Conservation (phyloP, 345 rosid genomes). For the Populus simonii region DNA sequence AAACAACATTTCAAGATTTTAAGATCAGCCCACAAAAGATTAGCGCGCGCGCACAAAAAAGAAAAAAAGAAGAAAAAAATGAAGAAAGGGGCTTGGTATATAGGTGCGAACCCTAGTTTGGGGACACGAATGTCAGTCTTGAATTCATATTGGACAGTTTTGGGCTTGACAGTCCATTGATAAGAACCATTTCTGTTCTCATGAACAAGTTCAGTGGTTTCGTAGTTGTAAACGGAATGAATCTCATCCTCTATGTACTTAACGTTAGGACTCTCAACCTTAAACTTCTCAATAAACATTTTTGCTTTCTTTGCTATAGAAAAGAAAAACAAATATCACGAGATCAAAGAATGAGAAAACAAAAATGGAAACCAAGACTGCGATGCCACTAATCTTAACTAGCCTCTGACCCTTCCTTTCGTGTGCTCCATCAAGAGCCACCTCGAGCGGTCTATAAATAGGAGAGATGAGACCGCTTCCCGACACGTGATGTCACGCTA, state of each 20-base stretch:
- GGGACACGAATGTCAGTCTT: conserved; percentile 74
- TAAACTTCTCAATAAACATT: conserved; percentile 85
- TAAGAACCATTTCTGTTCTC: conserved; percentile 73
- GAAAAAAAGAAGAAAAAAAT: no score
- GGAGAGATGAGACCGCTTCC: background rate
- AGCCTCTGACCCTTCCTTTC: background rate
- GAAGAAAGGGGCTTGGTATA: background rate
- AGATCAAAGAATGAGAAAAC: background rate
- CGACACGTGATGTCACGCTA: conserved; percentile 31
- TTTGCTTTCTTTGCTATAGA: background rate
- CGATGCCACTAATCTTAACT: background rate
- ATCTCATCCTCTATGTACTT: conserved; percentile 81
- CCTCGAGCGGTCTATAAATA: conserved; percentile 20
- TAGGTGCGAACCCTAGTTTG: conserved; percentile 66
- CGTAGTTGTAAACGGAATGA: conserved; percentile 76
- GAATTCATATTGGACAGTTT: conserved; percentile 81
- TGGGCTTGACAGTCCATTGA: conserved; percentile 89
- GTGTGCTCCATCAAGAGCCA: background rate
- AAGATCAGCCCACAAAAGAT: background rate
- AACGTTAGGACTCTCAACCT: conserved; percentile 86
- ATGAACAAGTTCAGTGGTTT: conserved; percentile 92
- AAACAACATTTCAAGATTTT: background rate
- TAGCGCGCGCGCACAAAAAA: no score
- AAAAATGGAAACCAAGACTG: background rate
- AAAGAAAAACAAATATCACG: background rate